phyloP scores from a whole-genome alignment of 2,329 filamentous ascomycete species.

The Podosphaera xanthii region DNA sequence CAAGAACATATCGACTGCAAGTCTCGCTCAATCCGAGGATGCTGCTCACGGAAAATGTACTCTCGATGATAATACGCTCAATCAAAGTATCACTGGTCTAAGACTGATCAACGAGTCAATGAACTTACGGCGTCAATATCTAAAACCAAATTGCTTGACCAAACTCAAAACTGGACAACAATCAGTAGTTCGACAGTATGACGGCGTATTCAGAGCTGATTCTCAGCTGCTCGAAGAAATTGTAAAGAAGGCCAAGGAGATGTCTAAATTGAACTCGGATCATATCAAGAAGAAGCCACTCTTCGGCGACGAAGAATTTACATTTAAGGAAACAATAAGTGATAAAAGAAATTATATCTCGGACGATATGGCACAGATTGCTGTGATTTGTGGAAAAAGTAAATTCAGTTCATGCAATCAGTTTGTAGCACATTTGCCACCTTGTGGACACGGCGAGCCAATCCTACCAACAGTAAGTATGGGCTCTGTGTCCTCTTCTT shows the following conservation, averaged over 20 bases:
- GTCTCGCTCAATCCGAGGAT: slow-evolving; percentile 16
- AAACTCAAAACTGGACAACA: slow-evolving; percentile 25
- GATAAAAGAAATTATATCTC: slow-evolving; percentile 27
- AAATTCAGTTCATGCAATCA: slow-evolving; percentile 43
- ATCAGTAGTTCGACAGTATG: slow-evolving; percentile 42
- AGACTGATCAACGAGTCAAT: slow-evolving; percentile 28
- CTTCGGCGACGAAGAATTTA: slow-evolving; percentile 39
- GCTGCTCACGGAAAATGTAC: slow-evolving; percentile 16
- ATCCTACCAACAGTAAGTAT: slow-evolving; percentile 19
- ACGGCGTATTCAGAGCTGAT: slow-evolving; percentile 21
- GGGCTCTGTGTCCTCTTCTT: slow-evolving; percentile 20
- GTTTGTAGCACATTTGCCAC: slow-evolving; percentile 40
- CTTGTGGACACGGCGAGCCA: slow-evolving; percentile 32
- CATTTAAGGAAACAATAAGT: slow-evolving; percentile 39
- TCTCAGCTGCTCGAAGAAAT: slow-evolving; percentile 13
- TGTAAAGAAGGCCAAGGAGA: slow-evolving; percentile 12
- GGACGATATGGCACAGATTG: slow-evolving; percentile 38
- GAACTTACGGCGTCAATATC: slow-evolving; percentile 24
- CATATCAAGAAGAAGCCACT: slow-evolving; percentile 19
- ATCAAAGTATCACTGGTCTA: slow-evolving; percentile 34
- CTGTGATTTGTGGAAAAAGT: slow-evolving; percentile 42
- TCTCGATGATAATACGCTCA: slow-evolving; percentile 30
- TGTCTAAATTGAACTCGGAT: slow-evolving; percentile 5
- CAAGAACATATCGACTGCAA: slow-evolving; percentile 14
- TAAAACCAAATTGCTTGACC: slow-evolving; percentile 21